Evolutionary conservation across 768 basidiomycete genomes (phyloP), one percentile per base, ranked within the genome.

Genomic region (Lactarius hatsudake): DNA sequence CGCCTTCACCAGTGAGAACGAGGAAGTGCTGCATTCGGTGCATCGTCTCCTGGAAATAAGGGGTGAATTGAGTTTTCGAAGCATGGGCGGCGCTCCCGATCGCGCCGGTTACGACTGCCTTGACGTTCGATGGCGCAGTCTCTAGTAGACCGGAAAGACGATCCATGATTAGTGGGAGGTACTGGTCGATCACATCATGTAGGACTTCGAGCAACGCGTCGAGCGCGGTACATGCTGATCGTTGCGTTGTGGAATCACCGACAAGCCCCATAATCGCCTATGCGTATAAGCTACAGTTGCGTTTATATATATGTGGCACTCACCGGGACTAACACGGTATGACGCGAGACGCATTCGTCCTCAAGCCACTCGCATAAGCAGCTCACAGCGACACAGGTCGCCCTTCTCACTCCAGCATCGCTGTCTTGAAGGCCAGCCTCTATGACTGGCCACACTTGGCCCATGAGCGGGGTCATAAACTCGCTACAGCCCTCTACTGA

Each of bases 21-120:
- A 98, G 85, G 87, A 96, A 97, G 74, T 91, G 90, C 69, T 92
- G 86, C 71, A 99, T 86, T 66, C 88, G 89, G 71, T 84, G 81
- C 88, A 98, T 96, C 60, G 92, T 94, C 18, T 90, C 88, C 74
- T 90, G 84, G 82, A 99, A 98, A 82, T 97, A 99, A 1, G 94
- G 94, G 51, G 89, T 78, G 82, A 99, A 98, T 72, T 88, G 86
- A 55, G 84, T 86, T 77, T 93, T 93, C 43, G 96, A 93, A 15
- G 97, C 96, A 77, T 98, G 96, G 2, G 97, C 96, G 42, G 97
- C 96, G 71, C 94, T 96, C 42, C 97, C 97, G 72, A 99, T 98
- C 23, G 97, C 97, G 9, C 96, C 96, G 68, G 94, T 96, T 71
- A 98, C 93, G 71, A 98, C 95, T 54, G 92, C 84, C 80, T 98